Base-by-base conservation (phyloP, 352 stramenopile genomes). In the Globisporangium okanoganense region DNA sequence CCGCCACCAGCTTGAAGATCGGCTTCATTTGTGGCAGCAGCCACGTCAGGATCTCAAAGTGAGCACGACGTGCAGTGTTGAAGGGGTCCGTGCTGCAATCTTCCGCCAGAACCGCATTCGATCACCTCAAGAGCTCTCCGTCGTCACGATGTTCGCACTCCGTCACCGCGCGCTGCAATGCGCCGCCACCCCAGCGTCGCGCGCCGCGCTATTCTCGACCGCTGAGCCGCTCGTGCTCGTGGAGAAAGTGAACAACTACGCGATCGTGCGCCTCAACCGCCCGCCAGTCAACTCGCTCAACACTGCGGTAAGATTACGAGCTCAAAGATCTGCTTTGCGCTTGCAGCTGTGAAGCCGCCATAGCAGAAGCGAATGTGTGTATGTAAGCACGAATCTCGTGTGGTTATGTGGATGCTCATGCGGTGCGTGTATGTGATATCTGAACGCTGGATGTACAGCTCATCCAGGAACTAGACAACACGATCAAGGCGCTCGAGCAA, bases 261-360 rank as follows among this genome's bases (percentile, higher is more conserved):
- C 85, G 13, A 69, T 94, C 58, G 81, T 94, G 66, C 82, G 79
- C 59, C 66, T 94, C 71, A 92, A 92, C 66, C 82, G 85, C 31
- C 64, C 81, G 35, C 82, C 85, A 14, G 85, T 92, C 52, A 94
- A 94, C 71, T 92, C 81, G 56, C 75, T 94, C 61, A 94, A 85
- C 75, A 82, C 73, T 18, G 68, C 75, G 65, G 85, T 91, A 41
- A 48, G 64, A 33, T n/a, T n/a, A n/a, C 50, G 18, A 27, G 12
- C 16, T n/a, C 60, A 29, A 20, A 20, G 40, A 45, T 22, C 18
- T 45, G 13, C 36, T 0, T 13, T 54, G 0, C 14, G 38, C 10
- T 53, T 29, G 7, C 29, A 10, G 16, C 29, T 45, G 31, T 56
- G 29, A 29, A 9, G 48, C 29, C 29, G 29, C 29, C 6, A 33